Conservation (phyloP, 805 yeast species). For the Barnettozyma wickerhamii region DNA sequence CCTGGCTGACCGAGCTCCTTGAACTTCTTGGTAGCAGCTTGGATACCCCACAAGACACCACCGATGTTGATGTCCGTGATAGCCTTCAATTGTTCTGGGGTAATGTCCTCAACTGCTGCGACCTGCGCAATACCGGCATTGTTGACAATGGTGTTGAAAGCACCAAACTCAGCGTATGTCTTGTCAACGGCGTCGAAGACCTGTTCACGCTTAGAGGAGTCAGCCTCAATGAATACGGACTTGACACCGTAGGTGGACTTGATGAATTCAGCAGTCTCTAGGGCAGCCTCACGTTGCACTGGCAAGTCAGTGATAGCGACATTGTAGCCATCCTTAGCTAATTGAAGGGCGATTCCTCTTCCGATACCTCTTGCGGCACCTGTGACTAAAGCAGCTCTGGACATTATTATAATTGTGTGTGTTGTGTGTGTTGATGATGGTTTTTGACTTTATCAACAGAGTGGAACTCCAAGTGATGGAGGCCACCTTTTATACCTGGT, state of each 20-base stretch:
- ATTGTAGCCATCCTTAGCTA: slow-evolving; percentile 67
- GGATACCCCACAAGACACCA: slow-evolving; percentile 31
- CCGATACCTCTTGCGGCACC: slow-evolving; percentile 94
- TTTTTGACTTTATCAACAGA: no score
- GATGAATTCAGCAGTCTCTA: slow-evolving; percentile 21
- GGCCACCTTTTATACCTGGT: no score
- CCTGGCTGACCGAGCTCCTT: slow-evolving; percentile 28
- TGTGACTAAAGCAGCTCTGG: slow-evolving; percentile 61
- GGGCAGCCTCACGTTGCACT: slow-evolving; percentile 21
- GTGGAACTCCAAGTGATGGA: no score
- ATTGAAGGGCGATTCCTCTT: slow-evolving; percentile 71
- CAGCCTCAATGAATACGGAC: slow-evolving; percentile 25
- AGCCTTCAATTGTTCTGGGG: slow-evolving; percentile 25
- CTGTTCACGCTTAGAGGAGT: slow-evolving; percentile 23
- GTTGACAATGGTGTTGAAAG: slow-evolving; percentile 33
- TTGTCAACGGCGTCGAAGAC: slow-evolving; percentile 26
- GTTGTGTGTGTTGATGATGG: no score
- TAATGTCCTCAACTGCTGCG: slow-evolving; percentile 25
- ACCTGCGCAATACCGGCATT: slow-evolving; percentile 34
- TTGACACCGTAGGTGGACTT: slow-evolving; percentile 16
- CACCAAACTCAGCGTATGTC: slow-evolving; percentile 28
- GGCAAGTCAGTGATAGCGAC: slow-evolving; percentile 28
- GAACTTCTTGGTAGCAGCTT: slow-evolving; percentile 29
- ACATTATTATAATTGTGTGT: slow-evolving; percentile 4
- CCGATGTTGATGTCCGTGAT: slow-evolving; percentile 28